Percentiles rank a stretch among this genome's conserved stretches.
Evolutionary conservation across 805 yeast species (phyloP).

Genomic region (Teunomyces cretensis): DNA sequence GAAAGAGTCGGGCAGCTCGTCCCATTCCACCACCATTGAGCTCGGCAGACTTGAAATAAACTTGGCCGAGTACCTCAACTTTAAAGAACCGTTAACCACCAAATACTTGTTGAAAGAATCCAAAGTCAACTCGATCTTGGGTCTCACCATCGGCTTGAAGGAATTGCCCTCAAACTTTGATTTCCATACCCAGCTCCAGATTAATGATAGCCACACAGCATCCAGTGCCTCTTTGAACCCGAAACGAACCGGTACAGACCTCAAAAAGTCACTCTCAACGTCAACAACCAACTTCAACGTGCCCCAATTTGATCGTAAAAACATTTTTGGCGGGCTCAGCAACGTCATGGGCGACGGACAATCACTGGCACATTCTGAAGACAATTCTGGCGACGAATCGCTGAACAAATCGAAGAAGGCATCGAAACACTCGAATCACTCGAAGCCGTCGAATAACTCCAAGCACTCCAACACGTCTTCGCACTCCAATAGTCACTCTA

Average conservation of each 20-base stretch:
- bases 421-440: not conserved
- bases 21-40: constrained; percentile 34
- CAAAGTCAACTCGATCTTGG: constrained; percentile 78
- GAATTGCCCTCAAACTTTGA: constrained; percentile 39
- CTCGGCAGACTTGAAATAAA: constrained; percentile 71
- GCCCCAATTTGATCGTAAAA: constrained; percentile 42
- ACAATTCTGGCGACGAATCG: not conserved
- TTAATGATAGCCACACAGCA: constrained; percentile 24
- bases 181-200: constrained; percentile 42
- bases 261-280: not conserved
- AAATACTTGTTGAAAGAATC: constrained; percentile 74
- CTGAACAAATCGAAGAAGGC: not conserved
- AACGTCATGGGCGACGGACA: constrained; percentile 28
- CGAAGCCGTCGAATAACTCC: not conserved
- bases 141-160: constrained; percentile 54
- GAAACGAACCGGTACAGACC: not conserved
- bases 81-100: constrained; percentile 50
- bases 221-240: not conserved
- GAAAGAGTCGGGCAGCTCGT: not conserved
- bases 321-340: constrained; percentile 52
- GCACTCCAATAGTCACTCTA: not conserved
- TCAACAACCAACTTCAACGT: constrained; percentile 22
- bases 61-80: constrained; percentile 67
- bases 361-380: not conserved
- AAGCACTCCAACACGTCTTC: not conserved